phyloP scores from a whole-genome alignment of 495 filamentous ascomycete species.

The Penicillium herquei region DNA sequence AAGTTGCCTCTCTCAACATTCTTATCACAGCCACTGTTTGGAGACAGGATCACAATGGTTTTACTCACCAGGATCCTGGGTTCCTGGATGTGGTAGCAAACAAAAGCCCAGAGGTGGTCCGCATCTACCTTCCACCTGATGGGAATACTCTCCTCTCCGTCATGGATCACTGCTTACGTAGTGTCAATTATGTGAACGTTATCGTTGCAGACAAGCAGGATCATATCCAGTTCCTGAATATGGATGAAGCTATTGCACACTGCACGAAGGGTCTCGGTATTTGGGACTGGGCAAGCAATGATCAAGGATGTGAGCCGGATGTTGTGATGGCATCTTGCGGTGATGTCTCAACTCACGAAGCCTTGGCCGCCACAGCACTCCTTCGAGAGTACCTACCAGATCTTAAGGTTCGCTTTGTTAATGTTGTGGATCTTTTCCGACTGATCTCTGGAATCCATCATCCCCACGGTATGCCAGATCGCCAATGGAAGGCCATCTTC shows the following conservation, averaged over 20 bases:
- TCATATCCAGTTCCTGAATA: slow-evolving; percentile 67
- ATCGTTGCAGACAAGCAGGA: slow-evolving; percentile 74
- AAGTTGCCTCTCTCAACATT: slow-evolving; percentile 69
- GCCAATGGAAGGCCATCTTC: slow-evolving; percentile 63
- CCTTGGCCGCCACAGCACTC: slow-evolving; percentile 64
- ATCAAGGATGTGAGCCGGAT: slow-evolving; percentile 62
- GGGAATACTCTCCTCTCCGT: slow-evolving; percentile 69
- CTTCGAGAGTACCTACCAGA: slow-evolving; percentile 62
- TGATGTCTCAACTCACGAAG: slow-evolving; percentile 68
- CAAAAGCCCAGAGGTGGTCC: slow-evolving; percentile 71
- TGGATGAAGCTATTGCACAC: slow-evolving; percentile 65
- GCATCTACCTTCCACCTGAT: slow-evolving; percentile 74
- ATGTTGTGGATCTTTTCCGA: slow-evolving; percentile 74
- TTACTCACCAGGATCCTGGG: slow-evolving; percentile 75
- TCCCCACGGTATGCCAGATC: slow-evolving; percentile 63
- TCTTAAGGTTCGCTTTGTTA: slow-evolving; percentile 71
- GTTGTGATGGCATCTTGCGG: slow-evolving; percentile 70
- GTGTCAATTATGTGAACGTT: slow-evolving; percentile 73
- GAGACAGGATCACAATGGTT: slow-evolving; percentile 78
- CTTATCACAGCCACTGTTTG: slow-evolving; percentile 72
- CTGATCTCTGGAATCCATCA: slow-evolving; percentile 63
- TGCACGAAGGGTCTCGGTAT: slow-evolving; percentile 67
- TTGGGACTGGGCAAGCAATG: slow-evolving; percentile 58
- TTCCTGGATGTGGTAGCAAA: slow-evolving; percentile 75
- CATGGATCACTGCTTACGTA: slow-evolving; percentile 67